A percentile compares a stretch with the other conserved stretches of the same genome.
Conservation (phyloP, 2,329 filamentous ascomycete genomes). For the Stagonosporopsis rhizophila region DNA sequence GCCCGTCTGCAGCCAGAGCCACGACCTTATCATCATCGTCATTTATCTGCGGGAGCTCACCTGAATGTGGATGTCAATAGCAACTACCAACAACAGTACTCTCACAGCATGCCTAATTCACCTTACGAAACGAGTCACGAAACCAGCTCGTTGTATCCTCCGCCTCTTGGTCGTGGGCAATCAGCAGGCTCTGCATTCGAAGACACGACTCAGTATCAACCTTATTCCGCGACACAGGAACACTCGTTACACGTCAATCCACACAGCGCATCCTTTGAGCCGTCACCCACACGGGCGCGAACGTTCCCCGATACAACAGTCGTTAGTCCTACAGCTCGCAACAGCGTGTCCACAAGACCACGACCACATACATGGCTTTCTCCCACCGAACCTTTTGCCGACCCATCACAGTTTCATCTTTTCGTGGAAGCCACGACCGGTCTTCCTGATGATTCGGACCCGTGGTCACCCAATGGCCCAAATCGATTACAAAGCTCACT, state of each 20-base stretch:
- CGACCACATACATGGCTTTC: conserved; percentile 46
- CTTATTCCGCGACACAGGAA: conserved; percentile 19
- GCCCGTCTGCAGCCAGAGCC: conserved; percentile 11
- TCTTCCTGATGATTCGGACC: conserved; percentile 40
- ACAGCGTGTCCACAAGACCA: conserved; percentile 26
- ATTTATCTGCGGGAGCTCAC: conserved; percentile 28
- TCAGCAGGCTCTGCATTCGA: conserved; percentile 32
- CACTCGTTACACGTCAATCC: conserved; percentile 20
- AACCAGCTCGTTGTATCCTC: conserved; percentile 16
- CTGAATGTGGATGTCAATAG: conserved; percentile 33
- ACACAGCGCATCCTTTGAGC: conserved; percentile 31
- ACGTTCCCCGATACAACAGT: conserved; percentile 38
- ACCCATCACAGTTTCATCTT: conserved; percentile 47
- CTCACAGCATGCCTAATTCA: conserved; percentile 47
- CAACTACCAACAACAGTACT: conserved; percentile 32
- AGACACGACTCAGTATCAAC: conserved; percentile 24
- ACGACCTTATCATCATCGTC: conserved; percentile 24
- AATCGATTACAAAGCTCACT: conserved; percentile 44
- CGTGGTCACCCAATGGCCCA: conserved; percentile 40
- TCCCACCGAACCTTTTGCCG: conserved; percentile 45
- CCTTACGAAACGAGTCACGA: conserved; percentile 31
- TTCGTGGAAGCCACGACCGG: conserved; percentile 51
- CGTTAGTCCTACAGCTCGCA: conserved; percentile 28
- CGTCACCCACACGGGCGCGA: conserved; percentile 31
- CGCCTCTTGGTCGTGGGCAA: conserved; percentile 27